These are phyloP conservation scores for Clonostachys byssicola DNA, from an alignment of 2,329 filamentous ascomycete genomes.

Conservation along the genomic window DNA sequence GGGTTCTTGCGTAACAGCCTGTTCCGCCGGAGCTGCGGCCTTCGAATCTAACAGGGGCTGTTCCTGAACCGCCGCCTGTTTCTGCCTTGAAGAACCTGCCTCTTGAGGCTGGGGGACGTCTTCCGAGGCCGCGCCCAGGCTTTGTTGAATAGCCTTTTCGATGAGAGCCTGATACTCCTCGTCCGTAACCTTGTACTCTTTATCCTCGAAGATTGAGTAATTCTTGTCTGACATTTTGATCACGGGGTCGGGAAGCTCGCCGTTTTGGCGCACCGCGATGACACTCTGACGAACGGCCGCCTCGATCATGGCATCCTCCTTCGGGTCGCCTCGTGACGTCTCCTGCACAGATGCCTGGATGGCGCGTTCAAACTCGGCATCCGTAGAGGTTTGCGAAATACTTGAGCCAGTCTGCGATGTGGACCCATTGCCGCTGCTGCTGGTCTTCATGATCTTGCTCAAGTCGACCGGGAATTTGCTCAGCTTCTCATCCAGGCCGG, in stretches of 20 bases:
- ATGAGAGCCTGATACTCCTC: conserved; percentile 54
- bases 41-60: conserved; percentile 7
- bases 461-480: conserved; percentile 29
- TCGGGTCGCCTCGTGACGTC: conserved; percentile 64
- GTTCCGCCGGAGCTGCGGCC: not conserved
- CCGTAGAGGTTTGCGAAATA: conserved; percentile 20
- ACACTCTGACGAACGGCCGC: conserved; percentile 71
- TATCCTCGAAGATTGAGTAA: conserved; percentile 26
- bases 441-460: conserved; percentile 19
- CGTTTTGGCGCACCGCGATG: conserved; percentile 38
- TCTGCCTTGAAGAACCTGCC: conserved; percentile 1
- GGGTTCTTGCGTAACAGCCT: conserved; percentile 5
- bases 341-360: conserved; percentile 66
- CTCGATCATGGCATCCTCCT: conserved; percentile 70
- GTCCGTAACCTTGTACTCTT: conserved; percentile 44
- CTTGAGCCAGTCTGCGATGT: not conserved
- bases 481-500: conserved; percentile 24
- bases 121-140: conserved; percentile 22
- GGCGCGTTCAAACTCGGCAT: conserved; percentile 65
- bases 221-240: conserved; percentile 12
- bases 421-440: conserved; percentile 3
- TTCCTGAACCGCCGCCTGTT: not conserved
- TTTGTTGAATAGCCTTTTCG: conserved; percentile 51
- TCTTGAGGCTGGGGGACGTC: conserved; percentile 7
- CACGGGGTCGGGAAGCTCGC: conserved; percentile 15